These are phyloP conservation scores for Collybia nuda DNA, from an alignment of 768 basidiomycete species.

Conservation along the genomic window DNA sequence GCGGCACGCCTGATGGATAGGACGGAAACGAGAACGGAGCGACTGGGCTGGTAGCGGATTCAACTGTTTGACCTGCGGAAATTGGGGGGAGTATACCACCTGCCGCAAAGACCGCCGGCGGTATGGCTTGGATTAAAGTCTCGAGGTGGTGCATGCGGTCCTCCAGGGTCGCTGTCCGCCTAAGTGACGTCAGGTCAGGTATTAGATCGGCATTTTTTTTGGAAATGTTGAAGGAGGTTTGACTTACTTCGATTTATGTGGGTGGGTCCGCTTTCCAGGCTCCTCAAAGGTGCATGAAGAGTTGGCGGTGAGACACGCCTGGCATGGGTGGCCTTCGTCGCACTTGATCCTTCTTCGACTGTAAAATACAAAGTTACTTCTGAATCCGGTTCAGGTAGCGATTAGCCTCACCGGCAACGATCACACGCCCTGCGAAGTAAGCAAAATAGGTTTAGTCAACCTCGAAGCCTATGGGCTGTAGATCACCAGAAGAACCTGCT, in stretches of 20 bases:
- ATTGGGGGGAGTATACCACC: conserved; percentile 38
- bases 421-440: conserved; percentile 72
- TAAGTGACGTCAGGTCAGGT: conserved; percentile 23
- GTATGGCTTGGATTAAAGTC: conserved; percentile 81
- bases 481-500: conserved; percentile 17
- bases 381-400: neutral
- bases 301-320: conserved; percentile 81
- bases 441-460: neutral
- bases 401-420: conserved; percentile 74
- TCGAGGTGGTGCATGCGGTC: conserved; percentile 89
- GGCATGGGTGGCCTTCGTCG: conserved; percentile 87
- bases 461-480: neutral
- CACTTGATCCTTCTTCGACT: conserved; percentile 86
- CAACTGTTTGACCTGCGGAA: conserved; percentile 28
- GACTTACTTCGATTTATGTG: conserved; percentile 85
- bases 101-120: conserved; percentile 74
- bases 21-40: conserved; percentile 28
- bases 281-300: conserved; percentile 87
- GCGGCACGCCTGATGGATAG: conserved; percentile 61
- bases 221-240: neutral
- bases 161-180: conserved; percentile 80
- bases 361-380: conserved; percentile 6
- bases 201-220: neutral
- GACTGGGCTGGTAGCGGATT: conserved; percentile 23
- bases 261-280: conserved; percentile 81